A percentile compares a stretch with the other conserved stretches of the same genome.
Evolutionary conservation across 139 green algal genomes (phyloP).

Genomic region (Trebouxia sp.): DNA sequence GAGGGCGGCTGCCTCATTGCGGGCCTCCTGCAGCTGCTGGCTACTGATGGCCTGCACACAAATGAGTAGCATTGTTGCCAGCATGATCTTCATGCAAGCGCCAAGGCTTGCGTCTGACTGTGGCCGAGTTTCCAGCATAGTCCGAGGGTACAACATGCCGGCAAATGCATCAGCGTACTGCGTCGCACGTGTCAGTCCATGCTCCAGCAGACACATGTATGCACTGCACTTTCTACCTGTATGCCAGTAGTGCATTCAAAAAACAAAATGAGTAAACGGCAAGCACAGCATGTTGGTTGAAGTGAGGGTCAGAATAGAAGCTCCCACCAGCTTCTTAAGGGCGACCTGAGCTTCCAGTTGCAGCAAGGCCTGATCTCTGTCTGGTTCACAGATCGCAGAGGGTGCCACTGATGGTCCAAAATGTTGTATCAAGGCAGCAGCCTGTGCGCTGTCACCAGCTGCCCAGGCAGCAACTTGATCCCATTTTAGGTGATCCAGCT

Average conservation of each 20-base stretch:
- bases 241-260: no score
- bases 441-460: slow-evolving; percentile 18
- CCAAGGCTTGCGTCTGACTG: no score
- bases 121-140: no score
- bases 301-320: no score
- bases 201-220: no score
- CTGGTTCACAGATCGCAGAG: not conserved
- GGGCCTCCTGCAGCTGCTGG: not conserved
- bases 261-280: not conserved
- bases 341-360: not conserved
- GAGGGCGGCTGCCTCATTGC: not conserved
- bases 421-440: not conserved
- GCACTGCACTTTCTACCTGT: no score
- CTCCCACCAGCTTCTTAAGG: slow-evolving; percentile 2
- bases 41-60: not conserved
- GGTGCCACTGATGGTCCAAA: not conserved
- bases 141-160: no score
- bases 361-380: slow-evolving; percentile 8
- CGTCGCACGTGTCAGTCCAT: no score
- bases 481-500: not conserved
- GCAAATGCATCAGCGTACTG: no score
- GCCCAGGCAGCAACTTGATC: slow-evolving; percentile 10
- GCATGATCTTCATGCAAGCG: no score
- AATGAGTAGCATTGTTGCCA: no score
- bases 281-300: not conserved